A percentile compares a stretch with the other conserved stretches of the same genome.
These are phyloP conservation scores for Pseudogymnoascus sp. DNA, from an alignment of 2,329 filamentous ascomycete species.

Conservation along the genomic window DNA sequence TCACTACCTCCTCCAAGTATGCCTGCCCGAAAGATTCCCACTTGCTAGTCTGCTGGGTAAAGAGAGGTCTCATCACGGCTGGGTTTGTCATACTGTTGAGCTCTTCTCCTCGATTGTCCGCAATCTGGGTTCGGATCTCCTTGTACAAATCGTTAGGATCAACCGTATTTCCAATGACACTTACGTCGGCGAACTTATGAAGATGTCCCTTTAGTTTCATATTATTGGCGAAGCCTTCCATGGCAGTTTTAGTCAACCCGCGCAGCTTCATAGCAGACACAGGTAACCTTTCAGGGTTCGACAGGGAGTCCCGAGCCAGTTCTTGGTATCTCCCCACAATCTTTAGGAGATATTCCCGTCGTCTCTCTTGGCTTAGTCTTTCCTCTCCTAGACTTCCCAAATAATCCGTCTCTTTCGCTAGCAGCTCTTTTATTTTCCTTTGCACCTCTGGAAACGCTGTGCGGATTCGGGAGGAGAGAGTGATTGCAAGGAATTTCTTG, in stretches of 20 bases:
- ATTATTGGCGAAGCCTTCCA: constrained; percentile 20
- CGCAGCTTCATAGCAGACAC: constrained; percentile 21
- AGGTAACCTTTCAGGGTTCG: constrained; percentile 21
- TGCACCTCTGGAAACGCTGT: constrained; percentile 22
- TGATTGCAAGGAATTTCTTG: constrained; percentile 23
- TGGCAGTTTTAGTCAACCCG: constrained; percentile 16
- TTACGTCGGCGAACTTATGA: constrained; percentile 23
- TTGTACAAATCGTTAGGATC: constrained; percentile 11
- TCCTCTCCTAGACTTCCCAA: constrained; percentile 21
- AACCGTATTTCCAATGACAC: neutral
- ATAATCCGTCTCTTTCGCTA: constrained; percentile 15
- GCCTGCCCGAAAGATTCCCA: constrained; percentile 24
- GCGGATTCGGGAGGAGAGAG: constrained; percentile 23
- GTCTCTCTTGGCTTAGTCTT: constrained; percentile 19
- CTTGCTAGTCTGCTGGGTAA: constrained; percentile 26
- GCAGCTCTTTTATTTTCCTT: constrained; percentile 17
- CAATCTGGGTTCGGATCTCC: constrained; percentile 24
- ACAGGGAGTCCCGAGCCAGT: constrained; percentile 16
- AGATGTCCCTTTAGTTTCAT: constrained; percentile 25
- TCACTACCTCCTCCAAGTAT: constrained; percentile 21
- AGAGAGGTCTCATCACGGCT: constrained; percentile 25
- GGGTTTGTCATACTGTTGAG: constrained; percentile 30
- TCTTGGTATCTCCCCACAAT: constrained; percentile 22
- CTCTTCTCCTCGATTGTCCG: constrained; percentile 24
- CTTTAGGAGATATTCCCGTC: constrained; percentile 22